phyloP scores from a whole-genome alignment of 257 asterid species.

The Plantago elongata region DNA sequence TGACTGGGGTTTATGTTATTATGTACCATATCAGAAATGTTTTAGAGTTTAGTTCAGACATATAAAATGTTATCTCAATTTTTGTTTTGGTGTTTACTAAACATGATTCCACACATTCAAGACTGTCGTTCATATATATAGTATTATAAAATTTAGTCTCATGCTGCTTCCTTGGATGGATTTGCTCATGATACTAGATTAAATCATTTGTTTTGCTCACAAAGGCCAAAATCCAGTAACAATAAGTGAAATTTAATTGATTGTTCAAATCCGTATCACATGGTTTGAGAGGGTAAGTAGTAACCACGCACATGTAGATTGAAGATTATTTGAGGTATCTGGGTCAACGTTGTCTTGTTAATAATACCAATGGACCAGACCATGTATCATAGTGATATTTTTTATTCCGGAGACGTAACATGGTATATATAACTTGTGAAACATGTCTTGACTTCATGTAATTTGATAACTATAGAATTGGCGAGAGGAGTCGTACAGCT shows the following conservation, averaged over 20 bases:
- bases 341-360: neutral
- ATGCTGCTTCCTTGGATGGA: neutral
- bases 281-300: conserved; percentile 1
- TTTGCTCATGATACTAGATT: neutral
- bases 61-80: neutral
- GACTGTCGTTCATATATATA: no score
- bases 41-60: conserved; percentile 2
- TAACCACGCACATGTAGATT: neutral
- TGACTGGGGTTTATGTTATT: neutral
- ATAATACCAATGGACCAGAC: neutral
- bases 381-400: neutral
- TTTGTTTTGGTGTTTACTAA: neutral
- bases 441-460: no score
- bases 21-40: neutral
- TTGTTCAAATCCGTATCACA: neutral
- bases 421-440: neutral
- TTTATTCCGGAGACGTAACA: neutral
- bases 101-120: neutral
- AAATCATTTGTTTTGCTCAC: neutral
- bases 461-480: no score
- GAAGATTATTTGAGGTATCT: neutral
- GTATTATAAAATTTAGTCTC: neutral
- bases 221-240: no score
- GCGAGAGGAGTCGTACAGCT: no score
- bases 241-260: neutral